phyloP scores from a whole-genome alignment of 257 asterid species.

The Solanum sitiens region DNA sequence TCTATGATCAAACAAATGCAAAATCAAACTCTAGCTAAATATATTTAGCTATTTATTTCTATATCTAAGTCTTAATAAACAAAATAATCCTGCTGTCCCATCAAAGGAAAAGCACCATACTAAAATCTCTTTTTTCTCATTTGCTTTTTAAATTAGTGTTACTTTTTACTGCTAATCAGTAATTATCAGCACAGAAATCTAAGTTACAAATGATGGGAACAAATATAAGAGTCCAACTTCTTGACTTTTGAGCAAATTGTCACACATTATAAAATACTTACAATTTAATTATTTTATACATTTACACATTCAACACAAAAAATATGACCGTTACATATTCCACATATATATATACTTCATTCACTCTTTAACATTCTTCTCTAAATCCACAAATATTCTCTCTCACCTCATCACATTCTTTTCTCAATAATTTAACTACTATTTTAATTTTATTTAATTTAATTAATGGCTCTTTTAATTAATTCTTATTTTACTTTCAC shows the following conservation, averaged over 20 bases:
- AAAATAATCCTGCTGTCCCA: neutral
- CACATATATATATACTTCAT: neutral
- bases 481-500: neutral
- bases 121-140: neutral
- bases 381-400: neutral
- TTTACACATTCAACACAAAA: slow-evolving; percentile 7
- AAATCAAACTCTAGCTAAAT: too few species aligned
- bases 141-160: too few species aligned
- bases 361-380: neutral
- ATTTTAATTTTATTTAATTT: neutral
- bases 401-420: neutral
- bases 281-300: neutral
- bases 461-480: slow-evolving; percentile 21
- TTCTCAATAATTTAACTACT: neutral
- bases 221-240: neutral
- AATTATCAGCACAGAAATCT: neutral
- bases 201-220: neutral
- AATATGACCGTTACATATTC: slow-evolving; percentile 63
- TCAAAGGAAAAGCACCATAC: neutral
- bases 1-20: too few species aligned
- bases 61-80: neutral
- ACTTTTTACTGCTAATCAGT: neutral
- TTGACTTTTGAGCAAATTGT: neutral
- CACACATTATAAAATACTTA: neutral
- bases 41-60: too few species aligned